Evolutionary conservation across 257 asterid species (phyloP), one percentile per base, ranked within the genome.

Genomic region (Verbascum thapsus): DNA sequence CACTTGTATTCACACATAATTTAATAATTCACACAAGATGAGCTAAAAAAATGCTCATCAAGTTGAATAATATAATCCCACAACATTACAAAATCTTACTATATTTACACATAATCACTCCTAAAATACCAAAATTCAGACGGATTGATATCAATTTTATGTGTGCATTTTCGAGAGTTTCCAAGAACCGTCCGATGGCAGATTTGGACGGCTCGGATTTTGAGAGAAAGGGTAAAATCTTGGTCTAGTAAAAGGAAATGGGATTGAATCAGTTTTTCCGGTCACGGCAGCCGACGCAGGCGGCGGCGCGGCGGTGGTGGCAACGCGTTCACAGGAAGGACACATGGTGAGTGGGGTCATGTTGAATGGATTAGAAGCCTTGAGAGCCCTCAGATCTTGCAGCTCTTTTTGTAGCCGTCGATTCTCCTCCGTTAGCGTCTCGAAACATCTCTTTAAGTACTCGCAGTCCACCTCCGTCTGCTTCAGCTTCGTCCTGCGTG

Each of bases 381-480:
- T 87, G 23, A 87, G 73, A 45, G 88, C 88, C 63, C 94, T 81
- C 64, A 88, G 59, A 45, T 88, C 90, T 65, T 74, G 86, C 69
- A 87, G 47, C 42, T 87, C 95, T 53, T 87, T 85, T 32, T 79
- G 87, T 1, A 88, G 73, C 48, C 87, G 74, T 56, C 80, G 63
- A 58, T 88, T 88, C 64, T 87, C 88, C 19, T 80, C 94, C 0
- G 77, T 79, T 45, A 87, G 43, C 3, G 86, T 82, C 39, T 87
- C 85, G 59, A 90, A 82, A 53, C 90, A 87, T 44, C 82, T 72
- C 72, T 87, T 87, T 12, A 84, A 60, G 69, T 88, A 85, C 67
- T 85, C 96, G 40, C 84, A 88, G 57, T 88, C 96, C 15, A 85
- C 90, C 72, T 88, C 96, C 18, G 94, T 88, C 22, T 88, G 96